These are phyloP conservation scores for Sanghuangporus baumii DNA, from an alignment of 1,284 basidiomycete genomes.

Conservation along the genomic window DNA sequence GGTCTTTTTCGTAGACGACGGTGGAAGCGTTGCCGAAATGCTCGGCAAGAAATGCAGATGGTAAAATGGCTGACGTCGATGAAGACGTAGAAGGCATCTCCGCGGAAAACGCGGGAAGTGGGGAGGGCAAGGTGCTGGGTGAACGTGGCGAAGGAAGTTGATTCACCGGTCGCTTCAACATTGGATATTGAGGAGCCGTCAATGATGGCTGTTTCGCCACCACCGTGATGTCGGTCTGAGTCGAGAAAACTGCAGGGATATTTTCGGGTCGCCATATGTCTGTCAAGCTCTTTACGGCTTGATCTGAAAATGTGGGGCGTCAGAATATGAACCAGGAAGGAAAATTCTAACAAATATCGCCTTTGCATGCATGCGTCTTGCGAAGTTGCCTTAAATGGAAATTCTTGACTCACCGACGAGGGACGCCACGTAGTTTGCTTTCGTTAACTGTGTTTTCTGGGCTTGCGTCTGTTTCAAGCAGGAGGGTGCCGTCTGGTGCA, in stretches of 20 bases:
- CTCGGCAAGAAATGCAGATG: conserved; percentile 20
- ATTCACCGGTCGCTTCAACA: conserved; percentile 1
- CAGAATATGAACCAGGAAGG: conserved; percentile 7
- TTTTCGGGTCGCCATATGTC: conserved; percentile 73
- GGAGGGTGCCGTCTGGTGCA: conserved; percentile 27
- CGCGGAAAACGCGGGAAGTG: conserved; percentile 30
- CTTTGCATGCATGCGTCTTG: background rate
- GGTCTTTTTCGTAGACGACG: conserved; percentile 26
- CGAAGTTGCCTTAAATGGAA: background rate
- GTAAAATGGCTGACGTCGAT: conserved; percentile 10
- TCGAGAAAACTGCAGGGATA: conserved; percentile 56
- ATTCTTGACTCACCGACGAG: conserved; percentile 54
- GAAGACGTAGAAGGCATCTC: conserved; percentile 21
- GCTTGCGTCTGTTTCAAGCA: conserved; percentile 31
- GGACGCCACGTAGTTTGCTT: conserved; percentile 57
- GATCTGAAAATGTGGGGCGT: conserved; percentile 42
- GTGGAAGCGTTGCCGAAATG: conserved; percentile 19
- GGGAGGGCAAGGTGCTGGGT: conserved; percentile 23
- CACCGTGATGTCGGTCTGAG: conserved; percentile 32
- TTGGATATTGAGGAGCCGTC: conserved; percentile 19
- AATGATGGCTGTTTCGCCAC: conserved; percentile 21
- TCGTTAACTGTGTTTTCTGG: conserved; percentile 36
- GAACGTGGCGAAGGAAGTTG: conserved; percentile 1
- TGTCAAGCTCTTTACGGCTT: conserved; percentile 66
- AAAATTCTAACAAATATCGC: conserved; percentile 6